Evolutionary conservation across 768 basidiomycete genomes (phyloP).

Genomic region (Rhizopogon sp.): DNA sequence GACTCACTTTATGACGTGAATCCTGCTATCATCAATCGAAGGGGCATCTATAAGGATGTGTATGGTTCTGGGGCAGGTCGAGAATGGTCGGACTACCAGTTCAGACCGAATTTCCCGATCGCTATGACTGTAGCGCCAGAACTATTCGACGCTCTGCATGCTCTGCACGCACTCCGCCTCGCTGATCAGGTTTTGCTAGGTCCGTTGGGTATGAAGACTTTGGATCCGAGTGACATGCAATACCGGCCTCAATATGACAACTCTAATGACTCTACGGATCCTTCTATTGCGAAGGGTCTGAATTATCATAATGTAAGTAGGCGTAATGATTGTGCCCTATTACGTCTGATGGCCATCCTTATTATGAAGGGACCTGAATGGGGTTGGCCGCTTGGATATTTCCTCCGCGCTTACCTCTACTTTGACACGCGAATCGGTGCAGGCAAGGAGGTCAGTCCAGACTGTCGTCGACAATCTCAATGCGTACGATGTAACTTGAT

Average conservation of each 20-base stretch:
- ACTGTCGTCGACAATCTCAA: conserved; percentile 1
- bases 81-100: conserved; percentile 97
- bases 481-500: neutral
- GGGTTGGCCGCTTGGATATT: conserved; percentile 95
- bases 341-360: conserved; percentile 11
- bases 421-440: conserved; percentile 72
- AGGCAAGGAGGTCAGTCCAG: conserved; percentile 57
- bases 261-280: conserved; percentile 83
- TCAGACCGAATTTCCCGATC: conserved; percentile 89
- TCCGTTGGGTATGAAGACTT: conserved; percentile 94
- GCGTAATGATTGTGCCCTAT: conserved; percentile 3
- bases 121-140: conserved; percentile 98
- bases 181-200: conserved; percentile 78
- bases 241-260: conserved; percentile 94
- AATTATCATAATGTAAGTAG: conserved; percentile 84
- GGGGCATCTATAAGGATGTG: conserved; percentile 99
- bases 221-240: conserved; percentile 83
- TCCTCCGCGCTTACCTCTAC: conserved; percentile 86
- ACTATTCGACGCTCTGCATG: conserved; percentile 78
- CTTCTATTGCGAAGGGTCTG: conserved; percentile 82
- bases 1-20: conserved; percentile 72
- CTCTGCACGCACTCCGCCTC: conserved; percentile 72
- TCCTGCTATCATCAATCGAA: conserved; percentile 68
- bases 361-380: conserved; percentile 76
- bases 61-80: conserved; percentile 82